Conservation (phyloP, 139 green algal genomes). For the Axilococcus clingmanii region DNA sequence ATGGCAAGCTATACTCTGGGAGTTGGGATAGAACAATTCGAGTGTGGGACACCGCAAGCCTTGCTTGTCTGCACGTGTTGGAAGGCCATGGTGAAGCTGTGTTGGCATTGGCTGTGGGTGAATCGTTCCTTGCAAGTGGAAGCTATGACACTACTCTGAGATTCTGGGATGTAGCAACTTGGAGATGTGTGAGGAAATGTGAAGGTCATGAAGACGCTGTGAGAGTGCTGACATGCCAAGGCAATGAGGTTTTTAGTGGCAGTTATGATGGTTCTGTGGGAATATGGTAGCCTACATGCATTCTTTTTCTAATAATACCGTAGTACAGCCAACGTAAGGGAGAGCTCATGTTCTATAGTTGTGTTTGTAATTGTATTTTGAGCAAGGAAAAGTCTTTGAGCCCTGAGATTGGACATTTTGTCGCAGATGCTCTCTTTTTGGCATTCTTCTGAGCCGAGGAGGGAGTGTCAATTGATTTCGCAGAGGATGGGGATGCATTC, state of each 20-base stretch:
- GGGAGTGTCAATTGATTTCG: too few relatives aligned
- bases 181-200: constrained; percentile 73
- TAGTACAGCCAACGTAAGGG: too few relatives aligned
- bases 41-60: constrained; percentile 54
- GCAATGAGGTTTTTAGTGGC: constrained; percentile 70
- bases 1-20: constrained; percentile 69
- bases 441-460: too few relatives aligned
- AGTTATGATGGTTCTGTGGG: constrained; percentile 87
- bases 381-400: too few relatives aligned
- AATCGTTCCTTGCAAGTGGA: constrained; percentile 56
- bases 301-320: too few relatives aligned
- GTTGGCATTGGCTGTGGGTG: constrained; percentile 72
- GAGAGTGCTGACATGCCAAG: constrained; percentile 67
- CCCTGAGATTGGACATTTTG: too few relatives aligned
- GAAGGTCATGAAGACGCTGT: constrained; percentile 88
- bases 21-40: constrained; percentile 92
- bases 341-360: too few relatives aligned
- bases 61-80: constrained; percentile 37
- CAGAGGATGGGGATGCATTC: too few relatives aligned
- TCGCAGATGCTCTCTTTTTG: too few relatives aligned
- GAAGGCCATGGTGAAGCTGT: constrained; percentile 88
- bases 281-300: too few relatives aligned
- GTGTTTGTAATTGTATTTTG: too few relatives aligned
- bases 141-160: constrained; percentile 79
- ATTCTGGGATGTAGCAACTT: constrained; percentile 81